phyloP scores from a whole-genome alignment of 192 early-diverging fungal species.

The Coemansia biformis region DNA sequence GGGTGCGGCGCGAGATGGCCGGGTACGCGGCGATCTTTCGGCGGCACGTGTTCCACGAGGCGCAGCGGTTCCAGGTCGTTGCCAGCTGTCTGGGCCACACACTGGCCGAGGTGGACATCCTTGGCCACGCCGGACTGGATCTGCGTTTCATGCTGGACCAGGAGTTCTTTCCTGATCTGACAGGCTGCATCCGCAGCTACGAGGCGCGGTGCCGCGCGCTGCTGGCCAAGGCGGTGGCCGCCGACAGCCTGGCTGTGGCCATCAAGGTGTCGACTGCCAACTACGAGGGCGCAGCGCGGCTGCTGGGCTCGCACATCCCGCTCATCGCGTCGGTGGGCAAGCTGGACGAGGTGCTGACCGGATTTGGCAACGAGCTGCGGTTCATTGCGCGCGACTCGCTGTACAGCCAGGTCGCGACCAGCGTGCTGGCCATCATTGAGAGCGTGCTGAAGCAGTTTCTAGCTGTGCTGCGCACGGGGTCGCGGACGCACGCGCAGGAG shows the following conservation, averaged over 20 bases:
- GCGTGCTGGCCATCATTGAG: constrained; percentile 46
- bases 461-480: constrained; percentile 25
- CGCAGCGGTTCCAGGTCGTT: constrained; percentile 74
- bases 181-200: constrained; percentile 64
- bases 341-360: constrained; percentile 43
- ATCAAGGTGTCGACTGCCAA: constrained; percentile 38
- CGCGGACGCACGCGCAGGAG: constrained; percentile 25
- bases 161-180: constrained; percentile 70
- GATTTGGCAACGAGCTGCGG: constrained; percentile 49
- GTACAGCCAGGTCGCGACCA: constrained; percentile 50
- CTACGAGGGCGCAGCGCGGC: constrained; percentile 13
- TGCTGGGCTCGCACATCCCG: constrained; percentile 43
- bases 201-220: constrained; percentile 57
- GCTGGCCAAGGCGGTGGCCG: constrained; percentile 60
- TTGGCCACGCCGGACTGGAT: constrained; percentile 81
- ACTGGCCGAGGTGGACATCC: constrained; percentile 68
- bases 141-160: constrained; percentile 77
- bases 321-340: constrained; percentile 40
- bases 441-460: constrained; percentile 50
- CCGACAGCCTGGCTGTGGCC: constrained; percentile 64
- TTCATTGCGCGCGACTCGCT: constrained; percentile 52
- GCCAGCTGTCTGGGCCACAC: constrained; percentile 77
- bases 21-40: constrained; percentile 80
- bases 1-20: constrained; percentile 83
- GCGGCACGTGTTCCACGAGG: constrained; percentile 80